Evolutionary conservation across 768 basidiomycete genomes (phyloP).

Genomic region (Boletellus emodensis): DNA sequence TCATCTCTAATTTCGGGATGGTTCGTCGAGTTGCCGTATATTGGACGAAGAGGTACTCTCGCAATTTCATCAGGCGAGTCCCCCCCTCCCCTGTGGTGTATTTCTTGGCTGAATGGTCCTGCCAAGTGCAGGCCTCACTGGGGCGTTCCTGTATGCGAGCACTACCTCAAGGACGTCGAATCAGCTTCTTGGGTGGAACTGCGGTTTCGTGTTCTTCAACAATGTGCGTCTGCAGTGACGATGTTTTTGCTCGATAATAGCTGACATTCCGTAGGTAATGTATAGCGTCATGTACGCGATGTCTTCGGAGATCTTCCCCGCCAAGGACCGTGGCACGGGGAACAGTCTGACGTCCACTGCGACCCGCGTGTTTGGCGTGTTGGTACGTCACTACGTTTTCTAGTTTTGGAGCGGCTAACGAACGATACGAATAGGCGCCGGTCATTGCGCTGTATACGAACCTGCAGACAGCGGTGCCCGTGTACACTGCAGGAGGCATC

Average conservation of each 20-base stretch:
- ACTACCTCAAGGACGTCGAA: constrained; percentile 58
- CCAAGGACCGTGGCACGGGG: constrained; percentile 69
- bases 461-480: constrained; percentile 59
- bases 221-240: constrained; percentile 38
- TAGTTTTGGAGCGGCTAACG: not conserved
- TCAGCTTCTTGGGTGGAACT: constrained; percentile 75
- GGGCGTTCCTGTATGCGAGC: constrained; percentile 67
- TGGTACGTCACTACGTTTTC: constrained; percentile 36
- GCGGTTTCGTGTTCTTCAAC: constrained; percentile 59
- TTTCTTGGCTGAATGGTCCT: constrained; percentile 42
- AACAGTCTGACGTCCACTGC: constrained; percentile 60
- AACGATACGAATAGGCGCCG: constrained; percentile 43
- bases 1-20: constrained; percentile 70
- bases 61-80: constrained; percentile 59
- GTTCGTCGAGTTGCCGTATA: constrained; percentile 57
- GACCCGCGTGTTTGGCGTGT: constrained; percentile 61
- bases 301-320: constrained; percentile 66
- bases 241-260: not conserved
- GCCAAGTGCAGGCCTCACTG: constrained; percentile 62
- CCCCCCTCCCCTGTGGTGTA: constrained; percentile 5
- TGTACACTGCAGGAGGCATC: constrained; percentile 65
- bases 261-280: constrained; percentile 47
- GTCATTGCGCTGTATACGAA: constrained; percentile 68
- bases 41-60: constrained; percentile 68
- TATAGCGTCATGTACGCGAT: constrained; percentile 73